Percentiles rank a stretch among this genome's conserved stretches.
These are phyloP conservation scores for Kondoa subrosea DNA, from an alignment of 768 basidiomycete genomes.

Conservation along the genomic window DNA sequence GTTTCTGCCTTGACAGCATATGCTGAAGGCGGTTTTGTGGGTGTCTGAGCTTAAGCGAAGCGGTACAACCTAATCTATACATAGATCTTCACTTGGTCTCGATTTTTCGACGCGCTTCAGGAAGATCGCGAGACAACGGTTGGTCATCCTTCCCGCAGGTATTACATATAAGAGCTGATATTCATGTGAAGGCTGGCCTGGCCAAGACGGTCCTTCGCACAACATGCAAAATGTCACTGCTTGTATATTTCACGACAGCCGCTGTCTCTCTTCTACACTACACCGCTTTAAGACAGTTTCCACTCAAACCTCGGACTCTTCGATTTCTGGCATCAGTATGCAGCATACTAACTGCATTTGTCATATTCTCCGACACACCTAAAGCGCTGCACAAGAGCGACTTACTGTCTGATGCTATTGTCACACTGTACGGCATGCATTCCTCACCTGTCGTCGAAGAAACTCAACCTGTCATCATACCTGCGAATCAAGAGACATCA, in stretches of 20 bases:
- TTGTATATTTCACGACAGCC: not conserved
- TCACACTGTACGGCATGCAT: not conserved
- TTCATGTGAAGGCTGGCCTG: not conserved
- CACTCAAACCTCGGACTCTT: not conserved
- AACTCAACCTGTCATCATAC: not conserved
- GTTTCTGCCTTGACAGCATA: too few species aligned
- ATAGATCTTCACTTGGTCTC: too few species aligned
- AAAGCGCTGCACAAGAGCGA: not conserved
- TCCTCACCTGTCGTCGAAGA: not conserved
- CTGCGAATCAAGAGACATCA: not conserved
- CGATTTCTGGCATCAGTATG: not conserved
- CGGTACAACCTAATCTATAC: too few species aligned
- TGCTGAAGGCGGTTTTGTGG: too few species aligned
- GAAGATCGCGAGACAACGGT: not conserved
- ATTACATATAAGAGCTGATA: not conserved
- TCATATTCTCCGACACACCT: not conserved
- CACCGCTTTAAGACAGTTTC: not conserved
- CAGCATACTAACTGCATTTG: not conserved
- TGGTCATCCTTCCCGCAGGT: not conserved
- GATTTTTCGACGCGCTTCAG: too few species aligned
- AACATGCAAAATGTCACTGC: not conserved
- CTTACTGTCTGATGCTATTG: not conserved
- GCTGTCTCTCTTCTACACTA: not conserved
- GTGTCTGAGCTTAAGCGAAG: too few species aligned
- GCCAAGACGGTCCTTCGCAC: not conserved